These are phyloP conservation scores for Phytopythium litorale DNA, from an alignment of 352 stramenopile species.

Conservation along the genomic window DNA sequence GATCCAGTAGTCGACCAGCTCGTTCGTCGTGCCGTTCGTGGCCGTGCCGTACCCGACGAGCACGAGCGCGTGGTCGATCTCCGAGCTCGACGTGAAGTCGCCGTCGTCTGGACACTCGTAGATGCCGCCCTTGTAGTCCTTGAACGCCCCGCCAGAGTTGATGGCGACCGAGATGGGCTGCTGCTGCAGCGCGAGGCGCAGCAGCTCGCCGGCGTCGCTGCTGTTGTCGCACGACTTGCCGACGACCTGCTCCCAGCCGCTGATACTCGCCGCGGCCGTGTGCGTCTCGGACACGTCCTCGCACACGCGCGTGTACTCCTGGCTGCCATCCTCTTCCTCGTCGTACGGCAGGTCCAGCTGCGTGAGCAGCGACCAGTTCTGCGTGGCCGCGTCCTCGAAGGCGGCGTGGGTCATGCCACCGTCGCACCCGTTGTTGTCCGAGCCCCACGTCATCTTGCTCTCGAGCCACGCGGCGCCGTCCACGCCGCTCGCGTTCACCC, in stretches of 20 bases:
- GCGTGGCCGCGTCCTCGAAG: conserved; percentile 52
- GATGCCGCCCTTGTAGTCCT: conserved; percentile 76
- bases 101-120: conserved; percentile 72
- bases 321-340: conserved; percentile 41
- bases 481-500: conserved; percentile 42
- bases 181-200: conserved; percentile 64
- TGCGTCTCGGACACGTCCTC: conserved; percentile 21
- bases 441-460: conserved; percentile 66
- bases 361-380: conserved; percentile 50
- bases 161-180: conserved; percentile 77
- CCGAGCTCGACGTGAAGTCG: conserved; percentile 47
- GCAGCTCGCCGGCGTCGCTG: conserved; percentile 47
- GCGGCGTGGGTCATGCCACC: conserved; percentile 75
- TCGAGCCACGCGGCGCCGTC: conserved; percentile 53
- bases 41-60: conserved; percentile 66
- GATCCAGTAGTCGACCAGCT: conserved; percentile 62
- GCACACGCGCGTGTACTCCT: conserved; percentile 15
- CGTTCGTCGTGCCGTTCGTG: conserved; percentile 15
- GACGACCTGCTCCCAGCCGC: conserved; percentile 62
- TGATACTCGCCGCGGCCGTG: conserved; percentile 56
- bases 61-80: conserved; percentile 72
- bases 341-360: conserved; percentile 68
- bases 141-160: conserved; percentile 72
- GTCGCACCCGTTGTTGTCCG: conserved; percentile 62
- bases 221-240: conserved; percentile 49